Conservation (phyloP, 1,139 yeast species). For the Kazachstania sp. region DNA sequence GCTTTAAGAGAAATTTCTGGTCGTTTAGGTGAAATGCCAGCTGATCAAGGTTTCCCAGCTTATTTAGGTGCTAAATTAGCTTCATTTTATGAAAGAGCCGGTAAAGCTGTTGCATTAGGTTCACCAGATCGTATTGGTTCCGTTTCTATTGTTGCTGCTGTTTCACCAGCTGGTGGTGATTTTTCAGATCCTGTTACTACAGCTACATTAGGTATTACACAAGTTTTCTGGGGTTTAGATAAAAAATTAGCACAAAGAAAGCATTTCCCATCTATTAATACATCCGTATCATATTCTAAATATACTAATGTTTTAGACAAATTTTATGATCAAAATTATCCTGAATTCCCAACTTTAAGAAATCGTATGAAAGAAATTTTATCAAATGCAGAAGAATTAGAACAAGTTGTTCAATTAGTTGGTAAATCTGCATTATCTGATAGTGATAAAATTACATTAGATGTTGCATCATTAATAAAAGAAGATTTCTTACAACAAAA, state of each 20-base stretch:
- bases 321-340: constrained; percentile 77
- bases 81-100: constrained; percentile 98
- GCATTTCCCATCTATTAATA: constrained; percentile 98
- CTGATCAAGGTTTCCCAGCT: constrained; percentile 99
- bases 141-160: constrained; percentile 98
- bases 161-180: constrained; percentile 99
- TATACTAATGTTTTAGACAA: constrained; percentile 80
- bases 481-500: constrained; percentile 98
- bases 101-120: constrained; percentile 91
- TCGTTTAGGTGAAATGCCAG: constrained; percentile 99
- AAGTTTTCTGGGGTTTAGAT: constrained; percentile 99
- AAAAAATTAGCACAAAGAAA: constrained; percentile 98
- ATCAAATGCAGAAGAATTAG: constrained; percentile 94
- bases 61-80: constrained; percentile 98
- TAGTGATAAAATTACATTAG: constrained; percentile 91
- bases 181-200: constrained; percentile 99
- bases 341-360: constrained; percentile 86
- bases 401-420: constrained; percentile 97
- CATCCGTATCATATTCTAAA: constrained; percentile 92
- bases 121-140: constrained; percentile 95
- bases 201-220: constrained; percentile 95
- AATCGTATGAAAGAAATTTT: constrained; percentile 87
- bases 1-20: constrained; percentile 99
- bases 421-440: constrained; percentile 98
- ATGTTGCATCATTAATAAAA: constrained; percentile 82